These are phyloP conservation scores for Trichothecium roseum DNA, from an alignment of 2,329 filamentous ascomycete genomes.

Conservation along the genomic window DNA sequence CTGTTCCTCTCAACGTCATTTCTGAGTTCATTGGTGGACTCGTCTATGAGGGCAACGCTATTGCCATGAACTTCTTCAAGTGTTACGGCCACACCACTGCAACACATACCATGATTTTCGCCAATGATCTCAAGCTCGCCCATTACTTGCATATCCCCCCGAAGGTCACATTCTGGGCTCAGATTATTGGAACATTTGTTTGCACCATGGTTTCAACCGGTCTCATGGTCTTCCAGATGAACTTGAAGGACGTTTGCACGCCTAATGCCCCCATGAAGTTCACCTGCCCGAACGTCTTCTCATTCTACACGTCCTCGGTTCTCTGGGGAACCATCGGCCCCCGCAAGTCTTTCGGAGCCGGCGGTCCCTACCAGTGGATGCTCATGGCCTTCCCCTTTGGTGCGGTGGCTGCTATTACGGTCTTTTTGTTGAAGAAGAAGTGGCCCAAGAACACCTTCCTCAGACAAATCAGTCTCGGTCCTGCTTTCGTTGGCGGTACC, in stretches of 20 bases:
- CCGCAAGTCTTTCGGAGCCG: conserved; percentile 26
- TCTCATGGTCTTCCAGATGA: conserved; percentile 30
- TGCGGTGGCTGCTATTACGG: conserved; percentile 21
- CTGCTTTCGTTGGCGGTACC: conserved; percentile 22
- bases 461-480: conserved; percentile 25
- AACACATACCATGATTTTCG: conserved; percentile 30
- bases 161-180: conserved; percentile 33
- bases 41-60: conserved; percentile 21
- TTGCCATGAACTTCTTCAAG: conserved; percentile 21
- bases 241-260: conserved; percentile 20
- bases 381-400: conserved; percentile 34
- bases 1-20: conserved; percentile 28
- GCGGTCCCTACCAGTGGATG: conserved; percentile 21
- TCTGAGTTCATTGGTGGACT: conserved; percentile 32
- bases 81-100: conserved; percentile 21
- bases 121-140: conserved; percentile 38
- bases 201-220: conserved; percentile 36
- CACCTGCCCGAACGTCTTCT: conserved; percentile 36
- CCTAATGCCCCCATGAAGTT: conserved; percentile 27
- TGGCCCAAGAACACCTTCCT: conserved; percentile 21
- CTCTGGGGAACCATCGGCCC: conserved; percentile 43
- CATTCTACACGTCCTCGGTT: conserved; percentile 25
- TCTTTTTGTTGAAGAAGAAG: conserved; percentile 21
- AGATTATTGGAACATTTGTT: conserved; percentile 32
- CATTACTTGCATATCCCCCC: conserved; percentile 37